Evolutionary conservation across 352 stramenopile species (phyloP).

Genomic region (Globisporangium parvum): DNA sequence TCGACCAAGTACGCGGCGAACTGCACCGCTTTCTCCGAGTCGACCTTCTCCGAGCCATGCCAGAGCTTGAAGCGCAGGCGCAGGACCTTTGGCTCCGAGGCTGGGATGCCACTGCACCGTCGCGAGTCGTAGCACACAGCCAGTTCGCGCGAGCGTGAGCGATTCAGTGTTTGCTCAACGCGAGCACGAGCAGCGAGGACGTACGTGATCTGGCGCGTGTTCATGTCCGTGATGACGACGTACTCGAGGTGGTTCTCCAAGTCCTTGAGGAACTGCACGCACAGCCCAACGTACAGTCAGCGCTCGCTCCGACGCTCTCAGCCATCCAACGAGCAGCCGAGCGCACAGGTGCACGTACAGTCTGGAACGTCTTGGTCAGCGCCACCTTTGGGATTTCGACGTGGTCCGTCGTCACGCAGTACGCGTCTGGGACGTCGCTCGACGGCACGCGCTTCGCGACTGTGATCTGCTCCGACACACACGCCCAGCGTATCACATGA

Average conservation of each 20-base stretch:
- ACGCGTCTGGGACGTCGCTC: conserved; percentile 49
- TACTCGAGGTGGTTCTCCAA: conserved; percentile 68
- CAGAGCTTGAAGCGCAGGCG: conserved; percentile 57
- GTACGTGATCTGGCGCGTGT: conserved; percentile 52
- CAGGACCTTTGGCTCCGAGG: conserved; percentile 52
- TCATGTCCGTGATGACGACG: conserved; percentile 78
- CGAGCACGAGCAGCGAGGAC: conserved; percentile 12
- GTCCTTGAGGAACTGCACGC: conserved; percentile 50
- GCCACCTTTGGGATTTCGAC: conserved; percentile 55
- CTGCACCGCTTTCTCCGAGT: conserved; percentile 35
- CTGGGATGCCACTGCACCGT: conserved; percentile 55
- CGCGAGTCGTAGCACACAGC: background rate
- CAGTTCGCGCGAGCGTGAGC: background rate
- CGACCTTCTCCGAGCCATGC: conserved; percentile 55
- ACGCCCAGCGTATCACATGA: background rate
- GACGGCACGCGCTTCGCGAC: conserved; percentile 52
- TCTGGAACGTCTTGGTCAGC: conserved; percentile 44
- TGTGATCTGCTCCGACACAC: conserved; percentile 53
- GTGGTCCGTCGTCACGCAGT: conserved; percentile 61
- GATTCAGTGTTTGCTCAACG: background rate
- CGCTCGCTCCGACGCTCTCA: background rate
- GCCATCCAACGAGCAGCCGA: background rate
- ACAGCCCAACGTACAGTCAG: background rate
- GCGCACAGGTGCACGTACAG: conserved; percentile 14
- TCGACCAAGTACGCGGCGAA: conserved; percentile 56